Percentiles rank a stretch among this genome's conserved stretches.
Conservation (phyloP, 352 stramenopile genomes). For the Globisporangium sylvaticum region DNA sequence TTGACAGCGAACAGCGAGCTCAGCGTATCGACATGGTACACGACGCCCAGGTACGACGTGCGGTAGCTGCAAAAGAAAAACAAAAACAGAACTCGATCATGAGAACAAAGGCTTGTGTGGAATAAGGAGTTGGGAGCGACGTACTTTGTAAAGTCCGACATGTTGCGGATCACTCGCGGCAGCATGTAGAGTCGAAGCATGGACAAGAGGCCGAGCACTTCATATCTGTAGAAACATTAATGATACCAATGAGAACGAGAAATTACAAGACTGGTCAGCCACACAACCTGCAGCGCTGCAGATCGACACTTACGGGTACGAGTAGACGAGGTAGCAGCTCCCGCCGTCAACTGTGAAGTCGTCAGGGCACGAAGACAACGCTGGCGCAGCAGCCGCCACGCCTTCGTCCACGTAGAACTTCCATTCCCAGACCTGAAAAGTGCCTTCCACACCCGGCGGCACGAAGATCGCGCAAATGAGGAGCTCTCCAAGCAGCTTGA, state of each 20-base stretch:
- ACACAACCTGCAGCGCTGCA: neutral
- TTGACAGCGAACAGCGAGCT: slow-evolving; percentile 81
- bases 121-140: neutral
- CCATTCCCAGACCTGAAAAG: slow-evolving; percentile 64
- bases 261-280: neutral
- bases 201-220: slow-evolving; percentile 62
- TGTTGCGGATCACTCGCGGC: slow-evolving; percentile 64
- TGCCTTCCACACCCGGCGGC: slow-evolving; percentile 42
- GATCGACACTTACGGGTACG: slow-evolving; percentile 44
- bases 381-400: neutral
- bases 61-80: slow-evolving; percentile 42
- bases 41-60: slow-evolving; percentile 64
- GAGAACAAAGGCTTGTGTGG: neutral
- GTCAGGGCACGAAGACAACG: slow-evolving; percentile 21
- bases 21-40: slow-evolving; percentile 75
- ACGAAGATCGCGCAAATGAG: slow-evolving; percentile 47
- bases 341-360: slow-evolving; percentile 28
- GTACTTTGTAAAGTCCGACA: slow-evolving; percentile 75
- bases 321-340: slow-evolving; percentile 67
- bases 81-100: neutral
- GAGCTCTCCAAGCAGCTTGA: slow-evolving; percentile 44
- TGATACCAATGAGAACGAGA: too few species aligned
- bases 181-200: slow-evolving; percentile 77
- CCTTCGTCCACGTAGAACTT: slow-evolving; percentile 47
- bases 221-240: too few species aligned